phyloP scores from a whole-genome alignment of 148 eudicot species.

The Nyssa sinensis region DNA sequence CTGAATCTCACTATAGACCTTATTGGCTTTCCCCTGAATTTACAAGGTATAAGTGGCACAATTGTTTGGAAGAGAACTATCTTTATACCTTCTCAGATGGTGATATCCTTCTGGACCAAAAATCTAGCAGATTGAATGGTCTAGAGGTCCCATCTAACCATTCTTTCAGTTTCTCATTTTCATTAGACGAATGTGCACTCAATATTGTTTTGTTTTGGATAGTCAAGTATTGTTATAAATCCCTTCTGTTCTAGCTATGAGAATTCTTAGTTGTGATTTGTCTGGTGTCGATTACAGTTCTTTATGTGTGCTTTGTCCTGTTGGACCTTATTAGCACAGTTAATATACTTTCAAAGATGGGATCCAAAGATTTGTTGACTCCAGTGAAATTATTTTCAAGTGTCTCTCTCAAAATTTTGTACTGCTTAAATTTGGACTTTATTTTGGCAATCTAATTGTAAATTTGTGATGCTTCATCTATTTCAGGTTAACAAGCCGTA shows the following conservation, averaged over 20 bases:
- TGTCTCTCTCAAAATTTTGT: not conserved
- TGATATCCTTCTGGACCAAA: not conserved
- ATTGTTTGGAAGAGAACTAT: not conserved
- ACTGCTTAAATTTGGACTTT: not conserved
- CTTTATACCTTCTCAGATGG: not conserved
- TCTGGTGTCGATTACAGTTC: not conserved
- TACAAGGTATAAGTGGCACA: no score
- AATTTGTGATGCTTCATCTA: slow-evolving; percentile 7
- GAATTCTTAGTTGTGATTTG: not conserved
- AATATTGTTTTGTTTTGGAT: not conserved
- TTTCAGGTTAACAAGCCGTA: slow-evolving; percentile 96
- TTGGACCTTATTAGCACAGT: not conserved
- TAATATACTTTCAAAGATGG: not conserved
- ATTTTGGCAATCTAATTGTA: slow-evolving; percentile 1
- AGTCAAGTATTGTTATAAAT: not conserved
- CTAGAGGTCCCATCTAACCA: not conserved
- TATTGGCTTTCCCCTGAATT: no score
- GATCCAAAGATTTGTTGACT: no score
- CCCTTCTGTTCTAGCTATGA: not conserved
- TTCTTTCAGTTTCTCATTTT: not conserved
- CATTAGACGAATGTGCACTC: not conserved
- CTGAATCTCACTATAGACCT: no score
- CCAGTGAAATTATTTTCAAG: no score
- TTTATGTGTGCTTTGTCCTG: not conserved
- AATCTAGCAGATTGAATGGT: not conserved